Evolutionary conservation across 2,329 filamentous ascomycete genomes (phyloP), one percentile per base, ranked within the genome.

Genomic region (Colletotrichum acutatum): DNA sequence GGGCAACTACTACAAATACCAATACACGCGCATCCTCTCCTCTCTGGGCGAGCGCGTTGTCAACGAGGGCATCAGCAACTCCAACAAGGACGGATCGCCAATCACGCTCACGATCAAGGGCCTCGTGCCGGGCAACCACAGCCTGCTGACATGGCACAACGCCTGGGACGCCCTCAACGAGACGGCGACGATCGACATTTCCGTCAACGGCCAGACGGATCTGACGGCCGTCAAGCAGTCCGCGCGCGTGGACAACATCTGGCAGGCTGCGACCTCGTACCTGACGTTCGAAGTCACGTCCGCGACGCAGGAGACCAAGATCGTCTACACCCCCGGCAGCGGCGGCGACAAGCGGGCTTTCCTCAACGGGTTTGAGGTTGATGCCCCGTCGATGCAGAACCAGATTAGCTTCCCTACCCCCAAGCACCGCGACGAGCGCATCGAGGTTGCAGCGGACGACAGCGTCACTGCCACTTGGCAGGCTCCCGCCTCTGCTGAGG

Each of bases 341-440:
- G 73, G 75, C 12, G 74, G 49, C 28, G 76, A 78, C 46, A 56
- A 60, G 30, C 71, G 76, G 9, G 80, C 76, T 1, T 82, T 78
- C 56, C 42, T 81, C 16, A 82, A 82, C 62, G 79, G 78, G 0
- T 79, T 81, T 59, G 79, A 80, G 61, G 76, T 81, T 26, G 80
- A 81, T 66, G 74, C 69, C 1, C 72, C 79, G 2, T 68, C 72
- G 8, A 56, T 78, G 2, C 66, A 74, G 3, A 68, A 76, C 22
- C 78, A 78, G 60, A 77, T 80, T 60, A 74, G 71, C 28, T 81
- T 80, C 53, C 79, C 80, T 4, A 69, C 62, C 2, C 80, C 80
- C 9, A 65, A 67, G n/a, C 77, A 81, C 58, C 74, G 76, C 11
- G 77, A 82, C 62, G 80, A 82, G 63, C 76, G 78, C 49, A 70